phyloP scores from a whole-genome alignment of 140 eudicot genomes.

The Flaveria floridana region DNA sequence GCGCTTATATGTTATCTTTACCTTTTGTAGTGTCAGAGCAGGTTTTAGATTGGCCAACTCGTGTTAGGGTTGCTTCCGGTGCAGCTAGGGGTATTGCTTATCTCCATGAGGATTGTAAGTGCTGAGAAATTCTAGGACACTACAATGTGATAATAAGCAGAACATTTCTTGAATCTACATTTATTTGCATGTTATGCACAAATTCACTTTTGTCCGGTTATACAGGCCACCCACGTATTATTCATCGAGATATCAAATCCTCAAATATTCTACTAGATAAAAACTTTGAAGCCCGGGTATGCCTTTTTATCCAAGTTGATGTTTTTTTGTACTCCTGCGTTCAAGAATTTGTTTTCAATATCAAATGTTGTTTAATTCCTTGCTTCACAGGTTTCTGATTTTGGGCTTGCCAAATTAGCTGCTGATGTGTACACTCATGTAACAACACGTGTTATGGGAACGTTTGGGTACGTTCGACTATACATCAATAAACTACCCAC shows the following conservation, averaged over 20 bases:
- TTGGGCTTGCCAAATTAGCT: slow-evolving; percentile 90
- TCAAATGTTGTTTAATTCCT: background rate
- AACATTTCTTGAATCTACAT: slow-evolving; percentile 8
- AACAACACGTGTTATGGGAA: slow-evolving; percentile 96
- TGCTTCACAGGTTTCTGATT: slow-evolving; percentile 78
- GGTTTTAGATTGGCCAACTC: slow-evolving; percentile 70
- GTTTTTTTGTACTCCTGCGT: background rate
- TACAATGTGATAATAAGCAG: background rate
- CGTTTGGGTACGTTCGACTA: slow-evolving; percentile 65
- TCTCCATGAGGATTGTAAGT: slow-evolving; percentile 91
- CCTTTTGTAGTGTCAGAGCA: slow-evolving; percentile 52
- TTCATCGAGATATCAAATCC: slow-evolving; percentile 88
- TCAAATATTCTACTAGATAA: slow-evolving; percentile 73
- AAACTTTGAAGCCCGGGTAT: slow-evolving; percentile 83
- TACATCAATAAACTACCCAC: background rate
- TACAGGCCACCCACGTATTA: slow-evolving; percentile 80
- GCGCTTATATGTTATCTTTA: slow-evolving; percentile 15
- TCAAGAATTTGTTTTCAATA: background rate
- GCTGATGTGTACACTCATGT: slow-evolving; percentile 69
- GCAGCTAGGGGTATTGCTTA: slow-evolving; percentile 90
- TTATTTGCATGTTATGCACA: slow-evolving; percentile 3
- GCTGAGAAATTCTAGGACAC: background rate
- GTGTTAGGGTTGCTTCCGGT: slow-evolving; percentile 81
- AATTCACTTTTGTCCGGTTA: background rate
- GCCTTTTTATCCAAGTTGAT: slow-evolving; percentile 9